Base-by-base conservation (phyloP, 805 yeast species). In the Sugiyamaella qingdaonensis region DNA sequence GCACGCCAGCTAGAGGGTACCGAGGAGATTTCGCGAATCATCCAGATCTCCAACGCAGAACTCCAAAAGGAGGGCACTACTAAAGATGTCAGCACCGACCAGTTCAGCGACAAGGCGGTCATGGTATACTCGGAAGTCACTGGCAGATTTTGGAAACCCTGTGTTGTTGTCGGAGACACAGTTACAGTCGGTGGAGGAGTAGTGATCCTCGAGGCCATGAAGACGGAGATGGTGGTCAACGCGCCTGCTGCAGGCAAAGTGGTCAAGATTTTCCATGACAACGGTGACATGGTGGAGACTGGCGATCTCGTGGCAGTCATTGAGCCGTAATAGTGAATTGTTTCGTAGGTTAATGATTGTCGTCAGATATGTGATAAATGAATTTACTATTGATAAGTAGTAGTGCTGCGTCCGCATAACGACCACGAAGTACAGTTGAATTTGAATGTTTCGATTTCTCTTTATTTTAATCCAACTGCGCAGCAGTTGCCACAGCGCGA, bases 211-310 rank as follows among this genome's bases (percentile, higher is more conserved):
- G 99, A 92, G 71, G 98, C 99, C 52, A 92, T 92, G 99, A 92
- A 92, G 77, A 94, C 98, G 0, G 99, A 92, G 72, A 92, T 92
- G 97, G 79, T 82, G 48, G 95, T 92, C 34, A 75, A 71, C 51
- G 82, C 97, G 18, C 78, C 95, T 1, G 61, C 55, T 4, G 54
- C 44, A 7, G 73, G 73, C 32, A 68, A 58, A 51, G 63, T 70
- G 2, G 64, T 64, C 46, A 67, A 67, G 57, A 61, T 70, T 48
- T 73, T 75, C 19, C 96, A 89, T 68, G 76, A 78, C 52, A 88
- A 89, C 65, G 98, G 98, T 64, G 97, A 92, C 65, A 88, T 94
- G 86, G 95, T 92, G 39, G 97, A 92, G 55, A 89, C 97, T 37
- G 99, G 99, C 58, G 98, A 94, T 68, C 72, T 89, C 57, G 96